A percentile compares a stretch with the other conserved stretches of the same genome.
These are phyloP conservation scores for Daedaleopsis sinensis DNA, from an alignment of 768 basidiomycete genomes.

Conservation along the genomic window DNA sequence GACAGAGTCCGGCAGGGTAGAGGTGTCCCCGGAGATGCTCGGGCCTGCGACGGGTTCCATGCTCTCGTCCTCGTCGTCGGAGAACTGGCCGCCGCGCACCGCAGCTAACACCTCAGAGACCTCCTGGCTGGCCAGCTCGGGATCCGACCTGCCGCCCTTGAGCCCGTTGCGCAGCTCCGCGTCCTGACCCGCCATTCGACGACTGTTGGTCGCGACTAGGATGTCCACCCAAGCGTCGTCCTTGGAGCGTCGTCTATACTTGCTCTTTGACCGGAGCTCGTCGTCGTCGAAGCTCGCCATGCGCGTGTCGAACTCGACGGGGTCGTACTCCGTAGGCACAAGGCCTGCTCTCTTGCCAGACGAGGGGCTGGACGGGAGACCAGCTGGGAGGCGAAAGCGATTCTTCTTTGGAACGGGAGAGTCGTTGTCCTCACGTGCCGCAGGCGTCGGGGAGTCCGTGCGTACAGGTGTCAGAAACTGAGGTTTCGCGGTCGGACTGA, in stretches of 20 bases:
- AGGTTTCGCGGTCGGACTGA: not conserved
- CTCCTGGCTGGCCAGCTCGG: conserved; percentile 74
- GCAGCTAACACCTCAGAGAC: conserved; percentile 72
- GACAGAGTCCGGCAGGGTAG: conserved; percentile 21
- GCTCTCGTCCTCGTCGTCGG: conserved; percentile 43
- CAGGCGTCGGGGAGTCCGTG: conserved; percentile 13
- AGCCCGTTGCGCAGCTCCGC: conserved; percentile 37
- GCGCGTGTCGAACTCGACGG: conserved; percentile 82
- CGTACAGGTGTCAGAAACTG: conserved; percentile 17
- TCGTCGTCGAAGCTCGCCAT: conserved; percentile 64
- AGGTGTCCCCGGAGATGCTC: conserved; percentile 27
- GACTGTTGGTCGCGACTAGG: conserved; percentile 59
- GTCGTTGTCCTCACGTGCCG: conserved; percentile 4
- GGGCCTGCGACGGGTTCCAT: conserved; percentile 28
- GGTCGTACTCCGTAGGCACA: conserved; percentile 76
- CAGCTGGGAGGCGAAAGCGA: conserved; percentile 47
- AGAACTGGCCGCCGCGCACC: conserved; percentile 43
- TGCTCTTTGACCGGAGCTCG: conserved; percentile 40
- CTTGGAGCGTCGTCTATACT: conserved; percentile 43
- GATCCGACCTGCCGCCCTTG: conserved; percentile 48
- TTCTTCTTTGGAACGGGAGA: conserved; percentile 39
- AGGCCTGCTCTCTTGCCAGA: conserved; percentile 50
- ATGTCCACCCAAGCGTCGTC: conserved; percentile 92
- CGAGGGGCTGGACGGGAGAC: conserved; percentile 61
- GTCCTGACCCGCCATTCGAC: conserved; percentile 61